Percentiles rank a stretch among this genome's conserved stretches.
Conservation (phyloP, 2,329 filamentous ascomycete genomes). For the Xylariomycetidae sp. region DNA sequence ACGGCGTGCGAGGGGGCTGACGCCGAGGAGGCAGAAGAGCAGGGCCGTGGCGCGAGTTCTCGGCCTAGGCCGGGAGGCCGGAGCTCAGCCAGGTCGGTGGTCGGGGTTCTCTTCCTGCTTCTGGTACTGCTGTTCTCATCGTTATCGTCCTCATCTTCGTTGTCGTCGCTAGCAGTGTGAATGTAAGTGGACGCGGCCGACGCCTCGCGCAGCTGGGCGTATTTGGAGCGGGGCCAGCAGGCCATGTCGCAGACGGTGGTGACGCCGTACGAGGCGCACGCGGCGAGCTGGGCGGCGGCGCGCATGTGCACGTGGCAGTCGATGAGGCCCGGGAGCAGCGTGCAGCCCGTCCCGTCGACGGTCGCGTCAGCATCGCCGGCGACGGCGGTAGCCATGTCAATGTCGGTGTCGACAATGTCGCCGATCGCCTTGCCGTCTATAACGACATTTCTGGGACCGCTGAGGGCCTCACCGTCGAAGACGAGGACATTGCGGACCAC, state of each 20-base stretch:
- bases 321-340: conserved; percentile 19
- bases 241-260: conserved; percentile 18
- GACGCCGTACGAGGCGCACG: conserved; percentile 14
- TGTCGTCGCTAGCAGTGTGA: too few relatives aligned
- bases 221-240: conserved; percentile 3
- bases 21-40: conserved; percentile 2
- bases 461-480: conserved; percentile 15
- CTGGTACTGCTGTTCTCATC: too few relatives aligned
- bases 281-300: conserved; percentile 11
- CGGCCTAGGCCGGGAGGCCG: conserved; percentile 4
- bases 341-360: conserved; percentile 18
- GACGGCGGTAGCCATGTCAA: conserved; percentile 1
- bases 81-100: conserved; percentile 3
- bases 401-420: conserved; percentile 7
- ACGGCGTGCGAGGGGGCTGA: conserved; percentile 7
- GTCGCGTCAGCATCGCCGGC: conserved; percentile 3
- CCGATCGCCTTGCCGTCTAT: conserved; percentile 13
- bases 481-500: conserved; percentile 17
- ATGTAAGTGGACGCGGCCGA: too few relatives aligned
- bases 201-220: conserved; percentile 4
- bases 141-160: too few relatives aligned
- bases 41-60: conserved; percentile 3
- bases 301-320: conserved; percentile 20
- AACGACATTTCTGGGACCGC: conserved; percentile 13
- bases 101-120: too few relatives aligned